A percentile compares a stretch with the other conserved stretches of the same genome.
phyloP scores from a whole-genome alignment of 2,329 filamentous ascomycete species.

The Didymellaceae sp. region DNA sequence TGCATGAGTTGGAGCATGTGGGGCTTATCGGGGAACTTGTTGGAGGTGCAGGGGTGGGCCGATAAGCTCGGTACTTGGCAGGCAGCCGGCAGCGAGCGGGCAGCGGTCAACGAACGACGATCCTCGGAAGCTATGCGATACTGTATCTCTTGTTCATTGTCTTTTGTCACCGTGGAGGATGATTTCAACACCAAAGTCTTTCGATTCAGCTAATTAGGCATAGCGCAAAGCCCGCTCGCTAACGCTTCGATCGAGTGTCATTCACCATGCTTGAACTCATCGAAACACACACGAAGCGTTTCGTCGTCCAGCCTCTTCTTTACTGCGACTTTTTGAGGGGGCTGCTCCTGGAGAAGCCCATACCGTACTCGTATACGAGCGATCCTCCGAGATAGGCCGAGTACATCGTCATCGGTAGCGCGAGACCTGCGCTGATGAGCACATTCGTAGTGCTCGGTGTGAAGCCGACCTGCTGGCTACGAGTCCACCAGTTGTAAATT shows the following conservation, averaged over 20 bases:
- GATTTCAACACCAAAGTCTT: neutral
- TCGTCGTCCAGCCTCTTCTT: neutral
- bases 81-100: neutral
- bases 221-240: neutral
- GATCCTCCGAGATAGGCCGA: slow-evolving; percentile 53
- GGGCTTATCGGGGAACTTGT: slow-evolving; percentile 13
- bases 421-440: slow-evolving; percentile 45
- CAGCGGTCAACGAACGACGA: neutral
- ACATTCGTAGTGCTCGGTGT: slow-evolving; percentile 48
- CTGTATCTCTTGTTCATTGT: slow-evolving; percentile 1
- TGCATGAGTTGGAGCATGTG: slow-evolving; percentile 4
- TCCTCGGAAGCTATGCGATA: neutral
- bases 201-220: slow-evolving; percentile 3
- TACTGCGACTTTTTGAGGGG: slow-evolving; percentile 22
- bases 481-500: slow-evolving; percentile 54
- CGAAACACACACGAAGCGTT: neutral
- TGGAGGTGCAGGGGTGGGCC: slow-evolving; percentile 6
- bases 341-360: slow-evolving; percentile 48
- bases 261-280: neutral
- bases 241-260: neutral
- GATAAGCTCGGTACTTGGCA: slow-evolving; percentile 11
- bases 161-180: slow-evolving; percentile 1
- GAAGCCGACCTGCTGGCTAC: slow-evolving; percentile 42
- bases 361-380: slow-evolving; percentile 55
- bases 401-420: slow-evolving; percentile 46